Percentiles rank a stretch among this genome's conserved stretches.
Conservation (phyloP, 2,329 filamentous ascomycete species). For the Colletotrichum viniferum region DNA sequence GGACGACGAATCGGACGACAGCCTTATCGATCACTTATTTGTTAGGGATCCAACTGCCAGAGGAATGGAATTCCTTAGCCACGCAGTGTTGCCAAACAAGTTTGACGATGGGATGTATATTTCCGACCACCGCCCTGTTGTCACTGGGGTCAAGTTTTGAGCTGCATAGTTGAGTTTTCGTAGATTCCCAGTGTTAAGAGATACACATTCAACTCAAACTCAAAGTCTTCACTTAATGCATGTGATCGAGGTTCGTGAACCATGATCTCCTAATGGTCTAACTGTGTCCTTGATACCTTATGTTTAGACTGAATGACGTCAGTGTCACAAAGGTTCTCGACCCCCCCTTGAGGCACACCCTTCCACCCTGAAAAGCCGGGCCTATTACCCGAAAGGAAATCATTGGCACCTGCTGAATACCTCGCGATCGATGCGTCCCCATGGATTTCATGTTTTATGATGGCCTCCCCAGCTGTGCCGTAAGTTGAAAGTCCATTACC, state of each 20-base stretch:
- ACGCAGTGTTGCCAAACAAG: slow-evolving; percentile 28
- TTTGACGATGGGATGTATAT: slow-evolving; percentile 33
- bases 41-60: slow-evolving; percentile 25
- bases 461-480: neutral
- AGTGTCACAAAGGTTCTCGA: neutral
- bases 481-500: neutral
- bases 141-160: slow-evolving; percentile 29
- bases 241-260: neutral
- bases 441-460: neutral
- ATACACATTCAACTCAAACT: neutral
- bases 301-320: neutral
- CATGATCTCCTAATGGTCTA: fast-evolving
- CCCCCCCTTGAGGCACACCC: neutral
- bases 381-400: neutral
- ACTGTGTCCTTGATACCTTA: neutral
- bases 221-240: fast-evolving
- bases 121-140: slow-evolving; percentile 36
- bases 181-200: fast-evolving
- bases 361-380: neutral
- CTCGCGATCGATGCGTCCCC: neutral
- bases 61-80: slow-evolving; percentile 27
- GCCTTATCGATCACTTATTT: slow-evolving; percentile 35
- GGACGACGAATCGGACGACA: slow-evolving; percentile 20
- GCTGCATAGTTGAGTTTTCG: neutral
- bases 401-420: neutral